Base-by-base conservation (phyloP, 805 yeast genomes). In the Yarrowia alimentaria region DNA sequence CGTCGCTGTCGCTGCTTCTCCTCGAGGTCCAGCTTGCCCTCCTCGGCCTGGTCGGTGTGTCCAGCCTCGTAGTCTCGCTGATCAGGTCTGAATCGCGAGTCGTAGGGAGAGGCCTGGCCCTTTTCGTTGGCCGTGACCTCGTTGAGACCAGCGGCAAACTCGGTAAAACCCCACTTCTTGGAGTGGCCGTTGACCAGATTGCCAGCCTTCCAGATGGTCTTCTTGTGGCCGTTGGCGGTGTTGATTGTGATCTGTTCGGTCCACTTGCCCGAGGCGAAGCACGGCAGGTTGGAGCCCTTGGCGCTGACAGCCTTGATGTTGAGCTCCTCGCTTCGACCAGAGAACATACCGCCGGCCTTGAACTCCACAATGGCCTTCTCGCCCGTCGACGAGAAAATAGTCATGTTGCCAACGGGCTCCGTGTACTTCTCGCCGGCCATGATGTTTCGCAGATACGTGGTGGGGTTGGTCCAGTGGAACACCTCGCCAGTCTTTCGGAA, bases 401-500 rank as follows among this genome's bases (percentile, higher is more conserved):
- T 78, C 54, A 87, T 72, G 3, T 80, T 66, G 13, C 86, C 81
- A 2, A 76, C 72, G 1, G 99, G 99, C 63, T 93, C 99, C 11
- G 87, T 73, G 65, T 90, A 93, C 64, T 88, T 85, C 60, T 93
- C 99, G 19, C 99, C 98, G 1, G 97, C 96, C 60, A 93, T 80
- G 38, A 93, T 74, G 62, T 91, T 91, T 60, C 91, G 83, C 59
- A 93, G 68, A 59, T 86, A 74, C 0, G 94, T 81, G 1, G 85
- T 80, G 6, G 99, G 97, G 57, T 82, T 90, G 16, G 72, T 64
- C 91, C 95, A 93, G 55, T 80, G 78, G 61, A 81, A 85, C 9
- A 70, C 70, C 59, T 86, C 95, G 0, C 82, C 74, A 2, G 70
- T 60, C 53, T 77, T 76, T 24, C 33, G 32, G 35, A 82, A 70